phyloP scores from a whole-genome alignment of 768 basidiomycete species.

The Asterophora lycoperdoides region DNA sequence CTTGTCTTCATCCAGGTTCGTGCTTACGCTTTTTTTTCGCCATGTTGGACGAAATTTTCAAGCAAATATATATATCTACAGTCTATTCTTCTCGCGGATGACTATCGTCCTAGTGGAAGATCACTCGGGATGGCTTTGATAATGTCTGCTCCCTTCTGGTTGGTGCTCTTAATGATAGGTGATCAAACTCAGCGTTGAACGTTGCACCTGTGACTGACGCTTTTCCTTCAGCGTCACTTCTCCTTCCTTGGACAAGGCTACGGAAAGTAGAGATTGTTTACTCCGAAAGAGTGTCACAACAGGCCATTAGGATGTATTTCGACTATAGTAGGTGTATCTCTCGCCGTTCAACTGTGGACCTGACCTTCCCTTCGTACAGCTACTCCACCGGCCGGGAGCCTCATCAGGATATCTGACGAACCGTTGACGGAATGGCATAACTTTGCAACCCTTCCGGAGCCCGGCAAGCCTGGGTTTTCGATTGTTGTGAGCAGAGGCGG shows the following conservation, averaged over 20 bases:
- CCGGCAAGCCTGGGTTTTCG: slow-evolving; percentile 47
- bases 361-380: slow-evolving; percentile 21
- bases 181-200: not conserved
- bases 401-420: slow-evolving; percentile 40
- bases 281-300: slow-evolving; percentile 48
- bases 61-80: not conserved
- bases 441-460: slow-evolving; percentile 50
- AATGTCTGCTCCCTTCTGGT: slow-evolving; percentile 49
- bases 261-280: slow-evolving; percentile 48
- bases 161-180: slow-evolving; percentile 49
- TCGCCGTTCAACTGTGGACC: not conserved
- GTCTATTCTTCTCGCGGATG: slow-evolving; percentile 46
- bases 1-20: slow-evolving; percentile 39
- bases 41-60: not conserved
- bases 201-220: not conserved
- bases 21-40: not conserved
- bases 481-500: slow-evolving; percentile 55
- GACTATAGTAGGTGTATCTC: slow-evolving; percentile 42
- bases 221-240: slow-evolving; percentile 38
- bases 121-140: slow-evolving; percentile 41
- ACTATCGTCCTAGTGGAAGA: slow-evolving; percentile 37
- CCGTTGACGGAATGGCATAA: slow-evolving; percentile 58
- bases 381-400: slow-evolving; percentile 43
- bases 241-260: slow-evolving; percentile 57
- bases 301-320: slow-evolving; percentile 56